Evolutionary conservation across 2,329 filamentous ascomycete species (phyloP).

Genomic region (Diaporthe sp.): DNA sequence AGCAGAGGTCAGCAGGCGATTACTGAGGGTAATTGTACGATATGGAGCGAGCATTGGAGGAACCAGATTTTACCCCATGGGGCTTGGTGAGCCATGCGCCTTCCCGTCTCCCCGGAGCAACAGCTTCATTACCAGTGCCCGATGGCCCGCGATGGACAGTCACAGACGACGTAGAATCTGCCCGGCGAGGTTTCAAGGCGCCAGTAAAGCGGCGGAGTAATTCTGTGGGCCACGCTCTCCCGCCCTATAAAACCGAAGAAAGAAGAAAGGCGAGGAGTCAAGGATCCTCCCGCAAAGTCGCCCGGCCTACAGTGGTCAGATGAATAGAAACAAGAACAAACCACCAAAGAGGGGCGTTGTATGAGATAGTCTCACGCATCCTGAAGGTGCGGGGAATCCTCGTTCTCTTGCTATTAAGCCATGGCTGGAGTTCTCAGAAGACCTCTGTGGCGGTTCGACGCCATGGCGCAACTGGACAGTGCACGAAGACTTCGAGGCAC

Average conservation of each 20-base stretch:
- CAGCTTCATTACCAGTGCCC: not conserved
- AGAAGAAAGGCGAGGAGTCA: not conserved
- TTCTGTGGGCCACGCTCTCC: not conserved
- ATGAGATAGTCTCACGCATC: not conserved
- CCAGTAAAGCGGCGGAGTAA: not conserved
- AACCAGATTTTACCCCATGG: not conserved
- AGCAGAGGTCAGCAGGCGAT: constrained; percentile 16
- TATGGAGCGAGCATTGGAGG: not conserved
- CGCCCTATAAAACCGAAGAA: not conserved
- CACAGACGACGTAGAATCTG: not conserved
- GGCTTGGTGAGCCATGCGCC: not conserved
- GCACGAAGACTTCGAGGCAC: not conserved
- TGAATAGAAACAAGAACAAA: not conserved
- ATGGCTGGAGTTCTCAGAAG: not conserved
- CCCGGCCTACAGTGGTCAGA: not conserved
- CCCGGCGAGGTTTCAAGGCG: not conserved
- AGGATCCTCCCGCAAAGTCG: not conserved
- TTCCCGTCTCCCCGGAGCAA: not conserved
- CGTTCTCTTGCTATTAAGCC: not conserved
- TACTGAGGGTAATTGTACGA: not conserved
- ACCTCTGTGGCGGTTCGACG: not conserved
- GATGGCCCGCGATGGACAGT: not conserved
- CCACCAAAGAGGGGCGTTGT: not conserved
- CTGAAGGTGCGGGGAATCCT: constrained; percentile 6
- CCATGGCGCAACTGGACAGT: constrained; percentile 6